Conservation (phyloP, 2,329 filamentous ascomycete species). For the Tolypocladium tundrense region DNA sequence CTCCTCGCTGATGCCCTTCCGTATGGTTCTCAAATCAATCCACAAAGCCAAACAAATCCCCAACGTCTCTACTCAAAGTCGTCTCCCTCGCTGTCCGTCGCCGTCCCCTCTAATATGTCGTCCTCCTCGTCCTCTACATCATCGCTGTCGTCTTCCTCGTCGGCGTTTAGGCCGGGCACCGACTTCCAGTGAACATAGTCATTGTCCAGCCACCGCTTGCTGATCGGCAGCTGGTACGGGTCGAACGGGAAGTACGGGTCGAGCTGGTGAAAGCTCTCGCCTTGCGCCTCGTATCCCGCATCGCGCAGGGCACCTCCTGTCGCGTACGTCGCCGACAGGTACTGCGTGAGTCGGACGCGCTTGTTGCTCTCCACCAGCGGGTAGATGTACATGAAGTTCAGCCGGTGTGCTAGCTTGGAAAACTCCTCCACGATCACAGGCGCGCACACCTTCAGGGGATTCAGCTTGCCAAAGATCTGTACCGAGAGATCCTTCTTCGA, state of each 20-base stretch:
- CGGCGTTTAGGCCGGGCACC: slow-evolving; percentile 57
- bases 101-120: slow-evolving; percentile 38
- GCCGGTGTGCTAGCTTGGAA: slow-evolving; percentile 73
- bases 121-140: slow-evolving; percentile 39
- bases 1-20: slow-evolving; percentile 4
- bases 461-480: slow-evolving; percentile 80
- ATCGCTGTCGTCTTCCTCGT: slow-evolving; percentile 43
- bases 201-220: slow-evolving; percentile 75
- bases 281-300: slow-evolving; percentile 36
- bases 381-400: slow-evolving; percentile 83
- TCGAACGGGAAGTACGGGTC: slow-evolving; percentile 97
- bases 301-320: slow-evolving; percentile 45
- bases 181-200: slow-evolving; percentile 77
- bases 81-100: slow-evolving; percentile 36
- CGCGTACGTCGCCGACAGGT: slow-evolving; percentile 46
- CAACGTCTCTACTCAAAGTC: slow-evolving; percentile 23
- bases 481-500: slow-evolving; percentile 64
- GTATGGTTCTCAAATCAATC: slow-evolving; percentile 1
- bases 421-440: slow-evolving; percentile 87
- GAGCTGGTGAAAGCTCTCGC: slow-evolving; percentile 73
- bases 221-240: slow-evolving; percentile 82
- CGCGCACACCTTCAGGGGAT: slow-evolving; percentile 90
- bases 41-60: not conserved
- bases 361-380: slow-evolving; percentile 87
- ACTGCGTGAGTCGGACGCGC: slow-evolving; percentile 68